Base-by-base conservation (phyloP, 495 filamentous ascomycete genomes). In the Aspergillus incahuasiensis region DNA sequence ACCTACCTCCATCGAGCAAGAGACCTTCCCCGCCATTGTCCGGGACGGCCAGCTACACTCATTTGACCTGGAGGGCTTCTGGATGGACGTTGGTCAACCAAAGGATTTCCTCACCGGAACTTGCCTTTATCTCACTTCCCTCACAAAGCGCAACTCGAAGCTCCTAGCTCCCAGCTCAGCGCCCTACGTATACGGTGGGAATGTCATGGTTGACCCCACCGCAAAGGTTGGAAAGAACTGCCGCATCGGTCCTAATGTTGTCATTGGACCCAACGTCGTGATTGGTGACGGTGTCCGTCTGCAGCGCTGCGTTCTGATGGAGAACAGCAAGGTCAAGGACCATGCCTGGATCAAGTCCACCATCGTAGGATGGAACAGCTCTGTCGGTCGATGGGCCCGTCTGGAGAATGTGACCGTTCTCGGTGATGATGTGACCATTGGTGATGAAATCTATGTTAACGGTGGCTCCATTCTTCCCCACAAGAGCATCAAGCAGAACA, bases 71-170 rank as follows among this genome's bases (percentile, higher is more conserved):
- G 95, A 99, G 60, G 92, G 94, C 60, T 99, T 96, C 80, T 99
- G 94, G 94, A 99, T 99, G 94, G 94, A 99, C 64, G 92, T 99
- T 55, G 94, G 94, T 63, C 94, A 99, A 72, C 94, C 94, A 51
- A 99, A 99, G 76, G 94, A 99, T 69, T 99, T 99, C 82, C 79
- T 99, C 48, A 89, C 85, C 30, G 94, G 94, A 56, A 97, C 94
- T 59, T 99, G 95, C 72, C 83, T 99, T 47, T 99, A 97, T 77
- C 86, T 99, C 48, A 91, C 88, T 20, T 95, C 89, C 12, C 83
- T 99, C 52, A 82, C 92, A 11, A 97, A 97, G 82, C 94, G 90
- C 75, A 86, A 86, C 68, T 89, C 89, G 54, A 92, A 95, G 75
- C 79, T 88, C 52, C 86, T 99, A 45, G 85, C 86, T 20, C 75